A percentile compares a stretch with the other conserved stretches of the same genome.
Conservation (phyloP, 2,329 filamentous ascomycete genomes). For the Lasiodiplodia gonubiensis region DNA sequence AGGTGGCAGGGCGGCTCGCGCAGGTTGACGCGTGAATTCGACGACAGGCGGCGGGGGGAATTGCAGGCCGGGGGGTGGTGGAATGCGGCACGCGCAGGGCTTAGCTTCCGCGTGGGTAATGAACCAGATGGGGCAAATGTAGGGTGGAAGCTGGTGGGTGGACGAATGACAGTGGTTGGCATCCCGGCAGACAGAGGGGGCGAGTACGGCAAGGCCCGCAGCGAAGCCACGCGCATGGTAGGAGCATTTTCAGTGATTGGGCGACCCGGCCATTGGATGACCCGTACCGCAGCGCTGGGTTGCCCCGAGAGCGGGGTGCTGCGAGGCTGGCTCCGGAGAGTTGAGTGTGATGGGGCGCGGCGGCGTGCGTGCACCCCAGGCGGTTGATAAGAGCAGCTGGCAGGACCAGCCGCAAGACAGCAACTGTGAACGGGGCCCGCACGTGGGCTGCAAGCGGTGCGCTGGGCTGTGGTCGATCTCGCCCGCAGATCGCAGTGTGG, state of each 20-base stretch:
- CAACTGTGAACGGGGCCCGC: conserved; percentile 14
- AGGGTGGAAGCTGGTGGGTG: conserved; percentile 2
- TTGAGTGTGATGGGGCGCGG: conserved; percentile 15
- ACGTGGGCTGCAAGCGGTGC: conserved; percentile 13
- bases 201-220: conserved; percentile 26
- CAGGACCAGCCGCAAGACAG: neutral
- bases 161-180: conserved; percentile 6
- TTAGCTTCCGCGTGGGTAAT: conserved; percentile 11
- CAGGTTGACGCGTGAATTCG: neutral
- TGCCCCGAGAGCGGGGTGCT: conserved; percentile 25
- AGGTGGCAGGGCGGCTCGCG: conserved; percentile 2
- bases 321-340: conserved; percentile 4
- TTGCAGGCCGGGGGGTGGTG: neutral
- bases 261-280: conserved; percentile 25
- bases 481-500: conserved; percentile 20
- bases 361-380: conserved; percentile 12
- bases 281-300: conserved; percentile 24
- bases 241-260: conserved; percentile 14
- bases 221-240: conserved; percentile 26
- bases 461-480: conserved; percentile 7
- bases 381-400: conserved; percentile 13
- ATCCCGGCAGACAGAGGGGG: conserved; percentile 15
- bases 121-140: conserved; percentile 12
- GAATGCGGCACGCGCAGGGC: conserved; percentile 13
- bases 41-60: neutral